A percentile compares a stretch with the other conserved stretches of the same genome.
Conservation (phyloP, 257 asterid genomes). For the Solanum piurae region DNA sequence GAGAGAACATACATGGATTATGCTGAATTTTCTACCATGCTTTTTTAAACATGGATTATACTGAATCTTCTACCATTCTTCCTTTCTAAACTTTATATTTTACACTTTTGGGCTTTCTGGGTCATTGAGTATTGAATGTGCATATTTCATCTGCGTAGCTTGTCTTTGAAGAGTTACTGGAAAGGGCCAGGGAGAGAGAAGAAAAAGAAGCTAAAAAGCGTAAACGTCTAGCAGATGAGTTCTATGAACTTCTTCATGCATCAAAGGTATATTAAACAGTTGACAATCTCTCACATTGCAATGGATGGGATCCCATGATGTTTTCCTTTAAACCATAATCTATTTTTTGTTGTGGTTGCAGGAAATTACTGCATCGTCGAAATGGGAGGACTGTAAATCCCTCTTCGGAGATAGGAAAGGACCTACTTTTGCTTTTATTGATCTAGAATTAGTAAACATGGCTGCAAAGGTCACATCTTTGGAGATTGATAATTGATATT, state of each 20-base stretch:
- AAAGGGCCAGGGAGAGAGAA: slow-evolving; percentile 65
- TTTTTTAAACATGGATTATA: background rate
- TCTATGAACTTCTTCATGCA: slow-evolving; percentile 38
- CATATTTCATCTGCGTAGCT: slow-evolving; percentile 31
- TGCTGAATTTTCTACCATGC: background rate
- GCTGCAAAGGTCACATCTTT: background rate
- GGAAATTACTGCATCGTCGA: slow-evolving; percentile 66
- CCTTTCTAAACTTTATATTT: background rate
- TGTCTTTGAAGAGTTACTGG: slow-evolving; percentile 61
- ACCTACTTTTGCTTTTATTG: background rate
- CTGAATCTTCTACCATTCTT: background rate
- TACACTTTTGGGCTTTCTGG: background rate
- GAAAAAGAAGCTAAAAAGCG: slow-evolving; percentile 89
- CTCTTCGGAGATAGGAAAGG: slow-evolving; percentile 65
- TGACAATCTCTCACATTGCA: background rate
- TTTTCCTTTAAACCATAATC: background rate
- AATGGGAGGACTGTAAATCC: slow-evolving; percentile 77
- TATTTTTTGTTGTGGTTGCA: slow-evolving; percentile 15
- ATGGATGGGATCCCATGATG: background rate
- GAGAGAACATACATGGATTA: background rate
- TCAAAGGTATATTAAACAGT: slow-evolving; percentile 47
- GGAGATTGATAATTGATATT: background rate
- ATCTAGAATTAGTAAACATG: background rate
- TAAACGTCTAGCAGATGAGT: slow-evolving; percentile 62
- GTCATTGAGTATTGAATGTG: background rate